Evolutionary conservation across 78 protist species (phyloP), one percentile per base, ranked within the genome.

Genomic region (Dictyostelium capitatum): DNA sequence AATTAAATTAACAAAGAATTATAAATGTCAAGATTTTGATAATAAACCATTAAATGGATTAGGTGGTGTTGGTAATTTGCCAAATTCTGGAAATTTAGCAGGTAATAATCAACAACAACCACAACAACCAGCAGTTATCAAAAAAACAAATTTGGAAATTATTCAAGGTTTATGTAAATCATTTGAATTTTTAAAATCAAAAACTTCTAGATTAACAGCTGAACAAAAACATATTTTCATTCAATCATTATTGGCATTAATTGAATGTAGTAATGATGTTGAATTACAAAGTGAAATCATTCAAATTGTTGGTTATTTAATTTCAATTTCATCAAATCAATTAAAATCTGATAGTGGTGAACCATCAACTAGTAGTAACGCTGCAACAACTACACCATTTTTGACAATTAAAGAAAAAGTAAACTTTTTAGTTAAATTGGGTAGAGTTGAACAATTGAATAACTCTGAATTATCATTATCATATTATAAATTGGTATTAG

Each of bases 211-310:
- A 28, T 78, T 95, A 54, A 43, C 41, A 23, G 73, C 77, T 11
- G 98, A 96, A 47, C 53, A 79, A 70, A 72, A 87, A 41, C 89
- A 91, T 79, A 23, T 30, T 20, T 87, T 67, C 90, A 25, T 89
- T 43, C 48, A 30, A 32, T 41, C 90, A 2, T 25, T 94, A 19
- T 54, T 81, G 5, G 64, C 37, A 15, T 80, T 96, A 19, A 56
- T 91, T 48, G 97, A 95, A 51, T 4, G 32, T 15, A 6, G 74
- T 28, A 48, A 41, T n/a, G 93, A 91, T 79, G 56, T 43, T 10
- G 91, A 90, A 17, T 73, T 95, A 41, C 80, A 95, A 20, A 4
- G 54, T 11, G 83, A 91, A 19, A 50, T 91, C 8, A 43, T 79
- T 8, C 15, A n/a, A 2, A 19, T 91, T 12, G 72, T 91, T 20